These are phyloP conservation scores for Biancaea sappan DNA, from an alignment of 306 rosid genomes.

Conservation along the genomic window DNA sequence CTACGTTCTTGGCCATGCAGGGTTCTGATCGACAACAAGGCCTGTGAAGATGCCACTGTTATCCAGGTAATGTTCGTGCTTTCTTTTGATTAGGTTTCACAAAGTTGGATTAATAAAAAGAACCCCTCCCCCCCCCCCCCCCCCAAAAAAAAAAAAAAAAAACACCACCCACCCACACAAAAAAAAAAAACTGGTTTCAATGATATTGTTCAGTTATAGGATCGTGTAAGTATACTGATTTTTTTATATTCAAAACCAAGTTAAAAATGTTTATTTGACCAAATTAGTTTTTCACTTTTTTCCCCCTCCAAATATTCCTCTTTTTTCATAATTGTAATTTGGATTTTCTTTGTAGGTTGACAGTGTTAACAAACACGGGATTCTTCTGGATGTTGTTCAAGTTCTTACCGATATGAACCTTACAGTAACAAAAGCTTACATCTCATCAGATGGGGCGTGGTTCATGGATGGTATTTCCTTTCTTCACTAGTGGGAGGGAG, in stretches of 20 bases:
- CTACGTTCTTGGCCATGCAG: slow-evolving; percentile 50
- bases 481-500: background rate
- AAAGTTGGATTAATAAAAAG: background rate
- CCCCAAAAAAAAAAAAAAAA: no score
- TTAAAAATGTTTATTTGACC: background rate
- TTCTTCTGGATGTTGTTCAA: slow-evolving; percentile 82
- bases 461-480: slow-evolving; percentile 84
- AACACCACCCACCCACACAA: no score
- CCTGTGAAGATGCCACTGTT: slow-evolving; percentile 75
- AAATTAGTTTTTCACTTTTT: background rate
- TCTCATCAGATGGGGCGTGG: slow-evolving; percentile 89
- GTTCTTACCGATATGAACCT: slow-evolving; percentile 84
- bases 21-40: slow-evolving; percentile 84
- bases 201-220: background rate
- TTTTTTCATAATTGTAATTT: background rate
- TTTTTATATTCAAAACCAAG: background rate
- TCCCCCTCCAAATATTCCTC: background rate
- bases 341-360: slow-evolving; percentile 63
- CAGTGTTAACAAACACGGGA: slow-evolving; percentile 86
- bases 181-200: no score
- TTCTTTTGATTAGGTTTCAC: background rate
- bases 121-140: background rate
- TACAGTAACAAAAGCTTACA: slow-evolving; percentile 69
- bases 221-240: background rate
- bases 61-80: slow-evolving; percentile 52